phyloP scores from a whole-genome alignment of 2,329 filamentous ascomycete species.

The Penicillium crustosum region DNA sequence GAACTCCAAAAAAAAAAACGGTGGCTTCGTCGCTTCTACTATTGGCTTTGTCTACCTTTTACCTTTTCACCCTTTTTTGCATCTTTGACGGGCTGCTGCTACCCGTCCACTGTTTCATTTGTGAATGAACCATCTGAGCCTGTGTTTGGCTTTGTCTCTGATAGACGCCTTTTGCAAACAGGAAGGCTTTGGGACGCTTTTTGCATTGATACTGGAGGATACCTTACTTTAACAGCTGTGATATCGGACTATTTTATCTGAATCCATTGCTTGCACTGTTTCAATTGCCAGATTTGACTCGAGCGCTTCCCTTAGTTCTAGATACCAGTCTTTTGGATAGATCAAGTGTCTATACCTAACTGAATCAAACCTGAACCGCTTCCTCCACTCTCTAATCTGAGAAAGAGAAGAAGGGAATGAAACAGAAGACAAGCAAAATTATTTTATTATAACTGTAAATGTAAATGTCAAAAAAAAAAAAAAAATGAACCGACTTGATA shows the following conservation, averaged over 20 bases:
- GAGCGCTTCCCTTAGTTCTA: constrained; percentile 1
- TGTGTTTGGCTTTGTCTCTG: not conserved
- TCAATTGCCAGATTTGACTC: not conserved
- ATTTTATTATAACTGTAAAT: not conserved
- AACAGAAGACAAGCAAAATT: not conserved
- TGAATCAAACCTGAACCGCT: constrained; percentile 12
- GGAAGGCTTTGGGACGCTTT: constrained; percentile 2
- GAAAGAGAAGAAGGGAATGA: not conserved
- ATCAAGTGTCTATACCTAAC: not conserved
- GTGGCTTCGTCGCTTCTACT: constrained; percentile 20
- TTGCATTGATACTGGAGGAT: constrained; percentile 2
- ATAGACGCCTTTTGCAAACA: constrained; percentile 7
- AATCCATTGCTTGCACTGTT: constrained; percentile 6
- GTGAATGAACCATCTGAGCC: not conserved
- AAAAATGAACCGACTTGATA: not conserved
- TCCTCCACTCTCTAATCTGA: constrained; percentile 1
- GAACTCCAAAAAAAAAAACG: constrained; percentile 24
- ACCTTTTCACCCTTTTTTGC: not conserved
- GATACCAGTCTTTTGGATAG: constrained; percentile 2
- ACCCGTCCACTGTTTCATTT: constrained; percentile 5
- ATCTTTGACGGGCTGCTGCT: constrained; percentile 11
- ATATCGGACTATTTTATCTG: constrained; percentile 8
- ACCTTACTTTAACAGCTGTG: not conserved
- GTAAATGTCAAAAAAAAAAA: not conserved
- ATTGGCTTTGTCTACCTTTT: constrained; percentile 16